Conservation (phyloP, 2,329 filamentous ascomycete genomes). For the Xylaria sp. region DNA sequence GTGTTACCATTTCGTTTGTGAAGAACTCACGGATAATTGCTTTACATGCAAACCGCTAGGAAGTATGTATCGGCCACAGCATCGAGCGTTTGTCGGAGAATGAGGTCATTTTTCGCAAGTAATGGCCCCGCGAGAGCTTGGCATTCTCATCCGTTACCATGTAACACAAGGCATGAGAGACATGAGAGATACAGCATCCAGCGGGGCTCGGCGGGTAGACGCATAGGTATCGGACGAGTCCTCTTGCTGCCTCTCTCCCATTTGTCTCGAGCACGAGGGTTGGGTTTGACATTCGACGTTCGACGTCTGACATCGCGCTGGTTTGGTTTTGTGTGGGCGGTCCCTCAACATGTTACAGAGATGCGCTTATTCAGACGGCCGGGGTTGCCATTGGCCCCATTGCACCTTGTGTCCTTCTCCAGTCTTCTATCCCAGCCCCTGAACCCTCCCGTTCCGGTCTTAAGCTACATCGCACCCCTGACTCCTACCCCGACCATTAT, state of each 20-base stretch:
- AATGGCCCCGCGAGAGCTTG: constrained; percentile 32
- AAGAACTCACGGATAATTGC: neutral
- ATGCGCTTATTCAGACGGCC: constrained; percentile 48
- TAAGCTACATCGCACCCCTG: constrained; percentile 10
- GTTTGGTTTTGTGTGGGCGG: constrained; percentile 53
- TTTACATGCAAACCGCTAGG: constrained; percentile 2
- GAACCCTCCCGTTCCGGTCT: constrained; percentile 21
- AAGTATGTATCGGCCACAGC: constrained; percentile 10
- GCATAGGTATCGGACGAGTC: constrained; percentile 40
- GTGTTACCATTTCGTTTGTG: neutral
- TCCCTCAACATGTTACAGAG: constrained; percentile 56
- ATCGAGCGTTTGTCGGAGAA: constrained; percentile 22
- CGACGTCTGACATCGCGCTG: constrained; percentile 55
- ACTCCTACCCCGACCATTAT: constrained; percentile 35
- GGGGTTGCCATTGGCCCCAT: constrained; percentile 49
- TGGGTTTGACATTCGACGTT: constrained; percentile 48
- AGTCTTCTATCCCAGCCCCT: constrained; percentile 37
- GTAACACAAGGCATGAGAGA: constrained; percentile 21
- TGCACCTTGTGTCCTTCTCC: constrained; percentile 41
- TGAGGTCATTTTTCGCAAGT: constrained; percentile 11
- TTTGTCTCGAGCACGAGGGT: constrained; percentile 38
- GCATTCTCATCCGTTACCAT: constrained; percentile 24
- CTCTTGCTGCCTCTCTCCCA: neutral
- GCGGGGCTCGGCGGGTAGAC: constrained; percentile 13
- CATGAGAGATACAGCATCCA: constrained; percentile 27